phyloP scores from a whole-genome alignment of 2,329 filamentous ascomycete species.

The Lachnellula occidentalis region DNA sequence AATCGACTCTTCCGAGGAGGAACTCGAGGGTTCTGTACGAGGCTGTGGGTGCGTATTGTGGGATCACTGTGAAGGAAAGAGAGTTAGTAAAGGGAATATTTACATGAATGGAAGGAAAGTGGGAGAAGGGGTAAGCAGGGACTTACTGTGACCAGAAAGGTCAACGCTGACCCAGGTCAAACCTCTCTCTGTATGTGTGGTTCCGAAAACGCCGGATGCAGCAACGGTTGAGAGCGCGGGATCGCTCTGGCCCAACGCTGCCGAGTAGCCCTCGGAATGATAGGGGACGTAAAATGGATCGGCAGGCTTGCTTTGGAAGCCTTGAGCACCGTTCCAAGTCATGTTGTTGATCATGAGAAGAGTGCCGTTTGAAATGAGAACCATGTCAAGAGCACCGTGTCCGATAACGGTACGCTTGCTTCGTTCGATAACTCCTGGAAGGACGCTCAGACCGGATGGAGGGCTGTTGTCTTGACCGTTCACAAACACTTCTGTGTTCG shows the following conservation, averaged over 20 bases:
- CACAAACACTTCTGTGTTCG: conserved; percentile 40
- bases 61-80: conserved; percentile 30
- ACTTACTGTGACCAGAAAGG: conserved; percentile 54
- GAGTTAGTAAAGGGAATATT: not conserved
- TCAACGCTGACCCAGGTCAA: conserved; percentile 65
- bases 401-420: conserved; percentile 69
- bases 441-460: conserved; percentile 49
- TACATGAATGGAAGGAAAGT: not conserved
- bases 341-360: conserved; percentile 61
- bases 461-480: conserved; percentile 45
- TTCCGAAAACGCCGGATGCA: conserved; percentile 63
- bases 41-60: conserved; percentile 62
- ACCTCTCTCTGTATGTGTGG: conserved; percentile 66
- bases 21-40: conserved; percentile 71
- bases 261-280: conserved; percentile 37
- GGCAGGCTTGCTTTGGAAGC: conserved; percentile 45
- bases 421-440: conserved; percentile 67
- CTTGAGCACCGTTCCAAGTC: conserved; percentile 59
- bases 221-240: conserved; percentile 62
- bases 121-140: conserved; percentile 34
- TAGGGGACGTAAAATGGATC: conserved; percentile 34
- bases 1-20: conserved; percentile 63
- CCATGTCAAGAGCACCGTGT: conserved; percentile 52
- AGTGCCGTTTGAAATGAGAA: conserved; percentile 55
- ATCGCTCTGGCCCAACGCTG: conserved; percentile 42